Evolutionary conservation across 1,284 basidiomycete species (phyloP).

Genomic region (Entoloma clypeatum): DNA sequence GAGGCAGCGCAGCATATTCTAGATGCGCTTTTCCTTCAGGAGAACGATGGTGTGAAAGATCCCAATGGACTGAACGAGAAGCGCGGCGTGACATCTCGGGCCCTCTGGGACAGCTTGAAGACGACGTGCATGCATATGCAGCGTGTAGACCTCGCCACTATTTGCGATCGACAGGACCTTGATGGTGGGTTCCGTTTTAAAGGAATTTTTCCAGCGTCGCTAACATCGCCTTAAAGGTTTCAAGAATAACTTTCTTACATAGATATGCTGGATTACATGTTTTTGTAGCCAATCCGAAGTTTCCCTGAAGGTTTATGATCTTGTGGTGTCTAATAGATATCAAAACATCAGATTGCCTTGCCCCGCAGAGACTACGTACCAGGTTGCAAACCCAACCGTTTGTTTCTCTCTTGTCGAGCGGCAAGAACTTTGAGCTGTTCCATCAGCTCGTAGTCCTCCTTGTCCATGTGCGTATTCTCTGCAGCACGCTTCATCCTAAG

Average conservation of each 20-base stretch:
- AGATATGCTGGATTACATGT: slow-evolving; percentile 1
- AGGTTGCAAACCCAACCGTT: slow-evolving; percentile 38
- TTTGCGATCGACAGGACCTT: slow-evolving; percentile 70
- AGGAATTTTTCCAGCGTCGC: slow-evolving; percentile 5
- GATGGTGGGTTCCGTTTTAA: slow-evolving; percentile 44
- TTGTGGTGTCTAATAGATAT: slow-evolving; percentile 17
- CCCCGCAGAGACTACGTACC: slow-evolving; percentile 23
- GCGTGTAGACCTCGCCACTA: slow-evolving; percentile 64
- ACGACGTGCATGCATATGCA: slow-evolving; percentile 78
- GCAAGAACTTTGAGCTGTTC: slow-evolving; percentile 32
- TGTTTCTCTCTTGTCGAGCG: slow-evolving; percentile 32
- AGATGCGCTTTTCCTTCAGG: slow-evolving; percentile 83
- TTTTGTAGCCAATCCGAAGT: background rate
- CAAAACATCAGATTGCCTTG: background rate
- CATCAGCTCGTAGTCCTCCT: slow-evolving; percentile 39
- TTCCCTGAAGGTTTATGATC: slow-evolving; percentile 12
- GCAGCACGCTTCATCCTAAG: slow-evolving; percentile 42
- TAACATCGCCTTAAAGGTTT: slow-evolving; percentile 28
- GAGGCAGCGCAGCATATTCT: slow-evolving; percentile 84
- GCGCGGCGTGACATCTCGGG: slow-evolving; percentile 69
- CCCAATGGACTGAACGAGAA: slow-evolving; percentile 41
- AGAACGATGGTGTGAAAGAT: slow-evolving; percentile 67
- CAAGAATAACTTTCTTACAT: slow-evolving; percentile 26
- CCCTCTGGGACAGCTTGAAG: slow-evolving; percentile 83
- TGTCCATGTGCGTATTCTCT: slow-evolving; percentile 37